Base-by-base conservation (phyloP, 2,329 filamentous ascomycete species). In the Teratosphaeria zuluensis region DNA sequence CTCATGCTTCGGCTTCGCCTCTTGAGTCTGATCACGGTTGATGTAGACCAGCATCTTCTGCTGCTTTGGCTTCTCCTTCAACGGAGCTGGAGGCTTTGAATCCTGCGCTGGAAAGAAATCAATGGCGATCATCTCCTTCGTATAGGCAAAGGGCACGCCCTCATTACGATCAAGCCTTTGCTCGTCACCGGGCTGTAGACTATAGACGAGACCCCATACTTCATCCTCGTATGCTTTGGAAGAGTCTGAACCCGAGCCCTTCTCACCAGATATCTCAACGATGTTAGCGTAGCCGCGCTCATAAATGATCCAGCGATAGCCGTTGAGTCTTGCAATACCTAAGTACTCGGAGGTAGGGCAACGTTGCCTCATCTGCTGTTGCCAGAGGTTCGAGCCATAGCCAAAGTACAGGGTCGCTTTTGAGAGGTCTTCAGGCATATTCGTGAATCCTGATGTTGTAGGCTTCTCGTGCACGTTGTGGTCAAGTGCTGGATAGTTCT, bases 331-430 rank as follows among this genome's bases (percentile, higher is more conserved):
- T 3, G 78, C 86, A 55, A 87, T 74, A 51, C 83, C 84, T 6
- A 83, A 69, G 56, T 82, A 81, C 12, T 69, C 73, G 1, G 83
- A 82, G 14, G 68, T 70, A 1, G 80, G 80, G 68, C 87, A 89
- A 56, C 86, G 84, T 53, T 69, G 64, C 3, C 65, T 65, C 87
- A 90, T 89, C 72, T 89, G 86, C 31, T 77, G 72, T 0, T 79
- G 78, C 70, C 84, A 87, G 59, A 89, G 79, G 70, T 89, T 89
- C 69, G 81, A 85, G 62, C 86, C 87, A 72, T 87, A 89, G 66
- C 82, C 87, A 68, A 89, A 88, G 76, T 88, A 88, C 1, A 61
- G 35, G 11, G 57, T 61, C 24, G 58, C 16, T 14, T 53, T 8
- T 14, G 51, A 33, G 48, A 35, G 32, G 48, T 51, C 42, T 28